phyloP scores from a whole-genome alignment of 2,329 filamentous ascomycete genomes.

The Leptoxyphium fumago region DNA sequence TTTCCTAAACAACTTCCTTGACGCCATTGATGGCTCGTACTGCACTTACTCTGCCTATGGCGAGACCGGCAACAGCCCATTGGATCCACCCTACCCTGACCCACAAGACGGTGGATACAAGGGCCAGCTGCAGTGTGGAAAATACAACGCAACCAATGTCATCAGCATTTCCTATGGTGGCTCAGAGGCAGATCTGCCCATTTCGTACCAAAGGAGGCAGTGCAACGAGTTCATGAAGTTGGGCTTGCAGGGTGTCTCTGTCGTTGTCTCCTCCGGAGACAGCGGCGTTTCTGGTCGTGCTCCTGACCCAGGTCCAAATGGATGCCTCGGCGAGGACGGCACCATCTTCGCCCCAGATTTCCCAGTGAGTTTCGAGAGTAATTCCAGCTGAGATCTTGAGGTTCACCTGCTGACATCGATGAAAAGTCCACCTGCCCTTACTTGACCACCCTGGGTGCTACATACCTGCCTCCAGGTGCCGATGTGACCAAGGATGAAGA shows the following conservation, averaged over 20 bases:
- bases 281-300: constrained; percentile 24
- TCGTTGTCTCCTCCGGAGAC: constrained; percentile 32
- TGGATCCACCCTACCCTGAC: constrained; percentile 37
- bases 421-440: constrained; percentile 14
- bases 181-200: constrained; percentile 36
- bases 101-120: constrained; percentile 34
- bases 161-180: constrained; percentile 42
- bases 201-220: constrained; percentile 34
- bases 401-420: constrained; percentile 1
- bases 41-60: constrained; percentile 36
- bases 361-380: constrained; percentile 15
- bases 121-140: constrained; percentile 29
- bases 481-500: constrained; percentile 22
- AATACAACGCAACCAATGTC: constrained; percentile 38
- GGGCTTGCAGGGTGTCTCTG: constrained; percentile 30
- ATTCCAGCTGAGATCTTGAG: constrained; percentile 13
- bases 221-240: constrained; percentile 30
- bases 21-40: constrained; percentile 38
- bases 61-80: constrained; percentile 33
- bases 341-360: constrained; percentile 29
- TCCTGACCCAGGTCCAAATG: constrained; percentile 18
- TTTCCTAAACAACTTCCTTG: constrained; percentile 32
- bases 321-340: constrained; percentile 21
- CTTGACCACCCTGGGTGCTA: constrained; percentile 29
- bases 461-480: constrained; percentile 20